Percentiles rank a stretch among this genome's conserved stretches.
phyloP scores from a whole-genome alignment of 768 basidiomycete genomes.

The Lactarius sanguifluus region DNA sequence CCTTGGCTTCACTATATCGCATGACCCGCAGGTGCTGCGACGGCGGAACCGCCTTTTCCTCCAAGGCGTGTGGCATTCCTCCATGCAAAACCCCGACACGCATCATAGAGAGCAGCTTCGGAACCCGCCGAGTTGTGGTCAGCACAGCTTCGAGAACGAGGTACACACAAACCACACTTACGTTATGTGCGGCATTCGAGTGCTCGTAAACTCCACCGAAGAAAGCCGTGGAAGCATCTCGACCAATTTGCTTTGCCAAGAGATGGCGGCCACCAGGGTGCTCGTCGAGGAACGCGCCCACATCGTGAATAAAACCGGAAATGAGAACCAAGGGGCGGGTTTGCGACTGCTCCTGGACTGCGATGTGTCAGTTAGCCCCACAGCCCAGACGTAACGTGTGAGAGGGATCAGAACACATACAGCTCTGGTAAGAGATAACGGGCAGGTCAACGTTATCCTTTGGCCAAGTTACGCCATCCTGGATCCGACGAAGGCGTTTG shows the following conservation, averaged over 20 bases:
- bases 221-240: conserved; percentile 89
- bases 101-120: conserved; percentile 56
- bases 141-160: conserved; percentile 6
- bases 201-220: conserved; percentile 90
- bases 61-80: conserved; percentile 49
- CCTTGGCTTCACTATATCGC: conserved; percentile 36
- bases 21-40: conserved; percentile 48
- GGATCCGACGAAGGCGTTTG: conserved; percentile 75
- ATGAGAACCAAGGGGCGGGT: conserved; percentile 81
- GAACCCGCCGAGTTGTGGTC: neutral
- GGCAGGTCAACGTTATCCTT: conserved; percentile 71
- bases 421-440: conserved; percentile 83
- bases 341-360: conserved; percentile 74
- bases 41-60: conserved; percentile 47
- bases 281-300: conserved; percentile 80
- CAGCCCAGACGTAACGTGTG: neutral
- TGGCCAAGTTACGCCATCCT: conserved; percentile 78
- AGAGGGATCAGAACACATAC: conserved; percentile 43
- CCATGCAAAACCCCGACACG: conserved; percentile 55
- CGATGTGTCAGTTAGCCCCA: neutral
- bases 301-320: conserved; percentile 93
- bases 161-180: conserved; percentile 36
- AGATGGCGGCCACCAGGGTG: conserved; percentile 89
- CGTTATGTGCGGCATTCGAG: conserved; percentile 84
- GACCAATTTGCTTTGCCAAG: conserved; percentile 79